Percentiles rank a stretch among this genome's conserved stretches.
Evolutionary conservation across 2,329 filamentous ascomycete species (phyloP).

Genomic region (Claviceps quebecensis): DNA sequence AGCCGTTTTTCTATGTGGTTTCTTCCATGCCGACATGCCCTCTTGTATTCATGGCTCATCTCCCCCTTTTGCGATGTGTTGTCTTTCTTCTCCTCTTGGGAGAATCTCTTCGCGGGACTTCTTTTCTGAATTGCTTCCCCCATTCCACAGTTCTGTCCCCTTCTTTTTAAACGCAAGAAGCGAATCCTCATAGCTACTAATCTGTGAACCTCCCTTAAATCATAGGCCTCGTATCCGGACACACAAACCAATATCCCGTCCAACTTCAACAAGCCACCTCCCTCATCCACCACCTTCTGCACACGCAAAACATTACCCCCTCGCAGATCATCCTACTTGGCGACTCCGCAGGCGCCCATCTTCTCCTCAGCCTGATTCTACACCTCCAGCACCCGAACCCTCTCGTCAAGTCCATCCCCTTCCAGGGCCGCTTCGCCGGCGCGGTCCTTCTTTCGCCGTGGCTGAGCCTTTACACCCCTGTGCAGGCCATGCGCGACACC

Average conservation of each 20-base stretch:
- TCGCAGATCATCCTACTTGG: constrained; percentile 3
- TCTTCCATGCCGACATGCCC: too few species aligned
- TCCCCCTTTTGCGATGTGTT: too few species aligned
- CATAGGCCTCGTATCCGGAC: not conserved
- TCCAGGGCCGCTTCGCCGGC: constrained; percentile 1
- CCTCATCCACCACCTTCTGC: constrained; percentile 1
- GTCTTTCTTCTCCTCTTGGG: too few species aligned
- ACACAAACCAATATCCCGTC: constrained; percentile 2
- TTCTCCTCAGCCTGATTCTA: constrained; percentile 1
- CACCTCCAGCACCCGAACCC: constrained; percentile 3
- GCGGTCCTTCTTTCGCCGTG: constrained; percentile 4
- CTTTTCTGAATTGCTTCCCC: not conserved
- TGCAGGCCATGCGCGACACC: not conserved
- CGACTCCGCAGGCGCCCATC: constrained; percentile 5
- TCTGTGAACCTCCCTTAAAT: too few species aligned
- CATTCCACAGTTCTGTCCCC: not conserved
- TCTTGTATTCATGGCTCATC: too few species aligned
- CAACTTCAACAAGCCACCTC: constrained; percentile 4
- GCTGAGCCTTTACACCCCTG: not conserved
- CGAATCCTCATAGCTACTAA: not conserved
- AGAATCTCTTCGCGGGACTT: too few species aligned
- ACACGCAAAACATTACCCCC: not conserved
- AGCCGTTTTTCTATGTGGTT: too few species aligned
- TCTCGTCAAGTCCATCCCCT: not conserved
- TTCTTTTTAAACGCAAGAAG: too few species aligned